phyloP scores from a whole-genome alignment of 176 grass and related monocot genomes.

The Eleusine coracana region DNA sequence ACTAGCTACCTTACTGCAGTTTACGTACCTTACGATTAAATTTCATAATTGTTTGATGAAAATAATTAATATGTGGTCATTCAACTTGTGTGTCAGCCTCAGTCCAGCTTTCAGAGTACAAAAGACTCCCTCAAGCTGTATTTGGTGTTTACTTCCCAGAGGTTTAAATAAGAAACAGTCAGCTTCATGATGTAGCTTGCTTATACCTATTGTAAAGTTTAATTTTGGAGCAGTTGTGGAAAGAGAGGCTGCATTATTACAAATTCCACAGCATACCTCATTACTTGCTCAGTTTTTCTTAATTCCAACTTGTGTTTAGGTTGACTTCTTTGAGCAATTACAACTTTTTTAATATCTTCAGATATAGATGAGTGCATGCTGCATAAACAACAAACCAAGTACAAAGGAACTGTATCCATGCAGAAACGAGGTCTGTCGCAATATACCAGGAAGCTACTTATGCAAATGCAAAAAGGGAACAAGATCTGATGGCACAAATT shows the following conservation, averaged over 20 bases:
- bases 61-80: neutral
- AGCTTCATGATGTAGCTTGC: neutral
- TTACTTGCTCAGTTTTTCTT: neutral
- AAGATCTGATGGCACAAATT: slow-evolving; percentile 28
- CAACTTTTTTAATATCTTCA: neutral
- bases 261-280: neutral
- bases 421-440: slow-evolving; percentile 22
- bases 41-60: neutral
- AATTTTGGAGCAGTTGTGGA: neutral
- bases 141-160: neutral
- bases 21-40: neutral
- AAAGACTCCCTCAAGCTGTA: neutral
- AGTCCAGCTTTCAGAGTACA: neutral
- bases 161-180: neutral
- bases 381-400: neutral
- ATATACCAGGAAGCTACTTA: slow-evolving; percentile 27
- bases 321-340: neutral
- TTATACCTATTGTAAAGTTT: neutral
- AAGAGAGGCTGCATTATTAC: neutral
- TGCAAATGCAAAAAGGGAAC: slow-evolving; percentile 48
- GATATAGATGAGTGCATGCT: slow-evolving; percentile 40
- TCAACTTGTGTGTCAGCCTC: neutral
- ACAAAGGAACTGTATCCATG: slow-evolving; percentile 35
- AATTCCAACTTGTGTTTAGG: neutral
- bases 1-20: neutral